Percentiles rank a stretch among this genome's conserved stretches.
These are phyloP conservation scores for Gossypium ekmanianum DNA, from an alignment of 345 rosid species.

Conservation along the genomic window DNA sequence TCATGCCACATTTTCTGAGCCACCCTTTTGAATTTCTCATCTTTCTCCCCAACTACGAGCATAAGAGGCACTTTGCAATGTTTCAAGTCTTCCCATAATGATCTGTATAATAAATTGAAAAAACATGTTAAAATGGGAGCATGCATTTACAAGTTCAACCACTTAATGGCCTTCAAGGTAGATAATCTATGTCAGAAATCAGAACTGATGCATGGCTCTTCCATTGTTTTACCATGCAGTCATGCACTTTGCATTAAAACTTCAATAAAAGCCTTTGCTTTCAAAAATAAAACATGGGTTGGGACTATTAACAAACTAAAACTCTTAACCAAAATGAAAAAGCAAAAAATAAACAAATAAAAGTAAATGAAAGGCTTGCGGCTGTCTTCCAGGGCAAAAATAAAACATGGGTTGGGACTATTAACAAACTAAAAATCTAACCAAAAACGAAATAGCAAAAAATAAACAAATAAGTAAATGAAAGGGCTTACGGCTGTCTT, in stretches of 20 bases:
- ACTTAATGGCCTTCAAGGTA: too few species aligned
- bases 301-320: not conserved
- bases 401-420: not conserved
- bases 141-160: not conserved
- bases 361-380: slow-evolving; percentile 38
- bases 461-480: not conserved
- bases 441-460: not conserved
- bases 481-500: slow-evolving; percentile 67
- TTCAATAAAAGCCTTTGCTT: not conserved
- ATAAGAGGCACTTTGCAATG: slow-evolving; percentile 48
- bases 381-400: slow-evolving; percentile 60
- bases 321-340: not conserved
- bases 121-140: slow-evolving; percentile 4
- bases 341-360: not conserved
- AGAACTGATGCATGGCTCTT: not conserved
- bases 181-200: not conserved
- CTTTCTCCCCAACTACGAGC: slow-evolving; percentile 64
- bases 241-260: not conserved
- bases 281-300: not conserved
- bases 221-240: not conserved
- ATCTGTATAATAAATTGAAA: slow-evolving; percentile 35
- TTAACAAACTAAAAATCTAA: not conserved
- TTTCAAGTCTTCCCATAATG: slow-evolving; percentile 84
- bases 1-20: slow-evolving; percentile 42
- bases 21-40: slow-evolving; percentile 62